Base-by-base conservation (phyloP, 371 early-diverging fungal genomes). In the Circinella umbellata region DNA sequence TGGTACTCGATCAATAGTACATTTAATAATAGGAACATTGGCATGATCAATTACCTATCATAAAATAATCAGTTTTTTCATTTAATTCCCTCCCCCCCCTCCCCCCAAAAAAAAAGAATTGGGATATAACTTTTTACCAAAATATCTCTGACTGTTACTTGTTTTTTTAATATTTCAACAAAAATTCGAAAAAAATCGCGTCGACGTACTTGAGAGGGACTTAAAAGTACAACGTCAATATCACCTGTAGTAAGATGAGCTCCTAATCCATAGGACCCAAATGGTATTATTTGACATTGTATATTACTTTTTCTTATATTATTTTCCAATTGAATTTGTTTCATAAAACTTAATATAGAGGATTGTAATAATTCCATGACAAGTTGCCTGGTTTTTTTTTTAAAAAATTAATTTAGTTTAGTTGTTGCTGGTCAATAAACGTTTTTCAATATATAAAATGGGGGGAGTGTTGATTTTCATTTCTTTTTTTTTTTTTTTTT, bases 221-320 rank as follows among this genome's bases (percentile, higher is more conserved):
- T 73, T 10, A 83, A 39, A 6, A 79, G 68, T 0, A 73, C 77
- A 3, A 80, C 39, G 42, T 83, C 83, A 54, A 83, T 83, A 46
- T 83, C 83, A 3, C 77, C 74, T 10, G 65, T 61, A 27, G 64
- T 62, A 3, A 72, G 62, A 60, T 83, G 73, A 4, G 76, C 79
- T 8, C 78, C 78, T n/a, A 83, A 37, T 0, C 69, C 79, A 68
- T 75, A 80, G 4, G 83, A 83, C 1, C 83, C 83, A 73, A 83
- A 83, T 0, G 79, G 78, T 7, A 61, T 39, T 4, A 83, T 34
- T 38, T 68, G 48, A 66, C 77, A 78, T 13, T 64, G 51, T 37
- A 72, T 64, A 35, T 63, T 63, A 51, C 47, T 63, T 15, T 35
- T 9, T n/a, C 53, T 47, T 13, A 68, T 5, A 36, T 49, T 48